Conservation (phyloP, 768 basidiomycete genomes). For the Termitomyces sp. region DNA sequence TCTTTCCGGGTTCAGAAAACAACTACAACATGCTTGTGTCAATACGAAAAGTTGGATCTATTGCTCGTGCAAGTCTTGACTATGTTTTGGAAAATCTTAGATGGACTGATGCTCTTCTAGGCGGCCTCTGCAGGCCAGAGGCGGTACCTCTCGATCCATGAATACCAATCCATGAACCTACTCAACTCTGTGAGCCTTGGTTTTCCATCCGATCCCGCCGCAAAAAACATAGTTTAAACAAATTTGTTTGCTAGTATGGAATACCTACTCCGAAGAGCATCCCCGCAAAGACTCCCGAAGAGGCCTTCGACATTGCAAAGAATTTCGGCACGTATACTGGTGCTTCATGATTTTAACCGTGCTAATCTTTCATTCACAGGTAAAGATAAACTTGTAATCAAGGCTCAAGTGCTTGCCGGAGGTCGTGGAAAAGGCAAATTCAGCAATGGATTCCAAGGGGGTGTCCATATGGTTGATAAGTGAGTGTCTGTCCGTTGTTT, state of each 20-base stretch:
- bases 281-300: conserved; percentile 80
- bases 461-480: conserved; percentile 93
- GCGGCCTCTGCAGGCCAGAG: conserved; percentile 74
- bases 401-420: conserved; percentile 98
- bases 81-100: neutral
- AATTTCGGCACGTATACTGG: conserved; percentile 60
- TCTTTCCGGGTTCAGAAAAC: conserved; percentile 15
- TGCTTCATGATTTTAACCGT: neutral
- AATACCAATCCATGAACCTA: conserved; percentile 94
- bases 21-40: conserved; percentile 56
- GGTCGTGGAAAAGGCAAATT: conserved; percentile 98
- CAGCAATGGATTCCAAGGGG: conserved; percentile 92
- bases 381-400: conserved; percentile 82
- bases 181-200: conserved; percentile 76
- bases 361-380: conserved; percentile 34
- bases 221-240: conserved; percentile 1
- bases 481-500: conserved; percentile 23
- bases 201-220: neutral
- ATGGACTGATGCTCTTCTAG: conserved; percentile 27
- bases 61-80: conserved; percentile 50
- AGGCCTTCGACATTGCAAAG: conserved; percentile 86
- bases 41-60: conserved; percentile 55
- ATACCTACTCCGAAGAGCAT: conserved; percentile 92
- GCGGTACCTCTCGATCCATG: conserved; percentile 94
- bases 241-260: conserved; percentile 59